Evolutionary conservation across 2,329 filamentous ascomycete species (phyloP).

Genomic region (Periglandula ipomoeae): DNA sequence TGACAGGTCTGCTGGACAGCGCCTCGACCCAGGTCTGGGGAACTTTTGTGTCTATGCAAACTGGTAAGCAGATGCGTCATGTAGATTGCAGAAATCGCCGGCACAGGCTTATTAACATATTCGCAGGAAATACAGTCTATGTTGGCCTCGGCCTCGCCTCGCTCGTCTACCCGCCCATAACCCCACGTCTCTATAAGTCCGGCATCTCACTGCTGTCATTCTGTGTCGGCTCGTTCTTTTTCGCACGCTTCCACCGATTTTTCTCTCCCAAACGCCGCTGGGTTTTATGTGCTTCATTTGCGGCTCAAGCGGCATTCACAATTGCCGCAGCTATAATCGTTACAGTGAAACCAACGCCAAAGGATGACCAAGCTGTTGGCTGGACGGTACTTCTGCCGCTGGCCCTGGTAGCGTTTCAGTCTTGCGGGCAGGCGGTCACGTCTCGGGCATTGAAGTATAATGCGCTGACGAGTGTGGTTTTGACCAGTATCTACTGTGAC

Average conservation of each 20-base stretch:
- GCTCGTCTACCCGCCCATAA: slow-evolving; percentile 25
- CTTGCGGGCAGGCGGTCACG: slow-evolving; percentile 68
- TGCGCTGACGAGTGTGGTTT: slow-evolving; percentile 65
- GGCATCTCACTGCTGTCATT: slow-evolving; percentile 61
- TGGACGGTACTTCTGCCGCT: slow-evolving; percentile 60
- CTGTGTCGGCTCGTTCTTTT: slow-evolving; percentile 62
- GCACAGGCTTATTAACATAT: neutral
- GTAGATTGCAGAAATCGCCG: neutral
- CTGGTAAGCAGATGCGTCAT: slow-evolving; percentile 37
- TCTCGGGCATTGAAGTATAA: slow-evolving; percentile 61
- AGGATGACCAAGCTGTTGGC: slow-evolving; percentile 32
- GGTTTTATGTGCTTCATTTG: slow-evolving; percentile 53
- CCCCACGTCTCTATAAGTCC: slow-evolving; percentile 43
- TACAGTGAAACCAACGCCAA: slow-evolving; percentile 31
- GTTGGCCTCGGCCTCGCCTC: slow-evolving; percentile 64
- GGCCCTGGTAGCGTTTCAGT: slow-evolving; percentile 65
- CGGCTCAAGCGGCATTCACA: slow-evolving; percentile 41
- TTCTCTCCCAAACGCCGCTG: slow-evolving; percentile 54
- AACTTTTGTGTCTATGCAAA: slow-evolving; percentile 78
- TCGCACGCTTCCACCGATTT: slow-evolving; percentile 56
- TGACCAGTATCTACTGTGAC: slow-evolving; percentile 78
- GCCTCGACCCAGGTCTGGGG: slow-evolving; percentile 69
- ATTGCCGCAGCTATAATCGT: slow-evolving; percentile 44
- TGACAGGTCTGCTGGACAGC: slow-evolving; percentile 71
- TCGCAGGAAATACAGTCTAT: slow-evolving; percentile 64